Base-by-base conservation (phyloP, 169 alveolate genomes). In the Plasmodium gonderi region DNA sequence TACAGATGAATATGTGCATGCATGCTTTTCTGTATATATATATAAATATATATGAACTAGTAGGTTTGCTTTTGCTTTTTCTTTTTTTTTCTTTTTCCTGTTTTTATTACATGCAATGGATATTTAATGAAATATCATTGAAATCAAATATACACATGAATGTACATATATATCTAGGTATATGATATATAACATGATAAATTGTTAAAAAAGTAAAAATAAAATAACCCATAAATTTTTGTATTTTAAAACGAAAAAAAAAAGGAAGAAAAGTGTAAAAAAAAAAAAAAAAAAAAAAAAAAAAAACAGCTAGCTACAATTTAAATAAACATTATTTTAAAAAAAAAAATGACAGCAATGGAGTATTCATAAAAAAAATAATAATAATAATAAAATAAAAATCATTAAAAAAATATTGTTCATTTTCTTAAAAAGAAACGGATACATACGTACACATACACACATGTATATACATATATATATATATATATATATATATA, bases 61-160 rank as follows among this genome's bases (percentile, higher is more conserved):
- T 40, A 3, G 20, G 49, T 75, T 20, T 75, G 49, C 14, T 20
- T 72, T n/a, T 36, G 14, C 0, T 36, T 23, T 60, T 79, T 17
- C 26, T 33, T 64, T 60, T 80, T 79, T 80, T 17, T 65, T 64
- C 36, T 67, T 65, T 38, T 80, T 64, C 72, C 42, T 65, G 29
- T 79, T 26, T 38, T 26, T 36, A 38, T 47, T 80, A 64, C 72
- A 42, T 38, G 42, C 47, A 80, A 80, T 80, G 77, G 33, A 31
- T 40, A 38, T 23, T 69, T 80, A 47, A 80, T 33, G 68, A 80
- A 60, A 69, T 76, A 76, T 76, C 79, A 65, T 80, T 60, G 49
- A 80, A 64, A 80, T 60, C 91, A 64, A 80, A 80, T 76, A 80
- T 14, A 65, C 47, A 80, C 64, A 31, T n/a, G 40, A 64, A 64